phyloP scores from a whole-genome alignment of 2,329 filamentous ascomycete genomes.

The Aspergillus sp. region DNA sequence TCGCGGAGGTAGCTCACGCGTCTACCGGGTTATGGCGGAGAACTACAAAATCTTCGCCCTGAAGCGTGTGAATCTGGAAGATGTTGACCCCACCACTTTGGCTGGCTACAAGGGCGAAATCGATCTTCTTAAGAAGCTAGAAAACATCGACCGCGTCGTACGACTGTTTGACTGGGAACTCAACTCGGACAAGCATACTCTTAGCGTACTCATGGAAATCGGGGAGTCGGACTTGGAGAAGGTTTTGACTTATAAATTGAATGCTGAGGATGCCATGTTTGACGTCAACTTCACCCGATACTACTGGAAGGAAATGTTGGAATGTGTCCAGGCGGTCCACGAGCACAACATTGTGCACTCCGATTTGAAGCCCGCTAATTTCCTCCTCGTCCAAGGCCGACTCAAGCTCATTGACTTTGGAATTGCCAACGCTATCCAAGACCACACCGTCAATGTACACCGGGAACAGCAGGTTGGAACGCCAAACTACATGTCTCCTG shows the following conservation, averaged over 20 bases:
- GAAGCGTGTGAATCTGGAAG: constrained; percentile 87
- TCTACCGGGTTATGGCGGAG: constrained; percentile 95
- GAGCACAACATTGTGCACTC: constrained; percentile 91
- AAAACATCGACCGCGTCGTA: constrained; percentile 85
- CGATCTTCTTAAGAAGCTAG: constrained; percentile 78
- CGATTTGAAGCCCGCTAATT: constrained; percentile 95
- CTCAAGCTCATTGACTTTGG: constrained; percentile 98
- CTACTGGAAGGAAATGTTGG: constrained; percentile 99
- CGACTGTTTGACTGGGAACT: constrained; percentile 89
- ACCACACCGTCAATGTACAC: constrained; percentile 96
- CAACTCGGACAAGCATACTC: constrained; percentile 84
- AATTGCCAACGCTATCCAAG: constrained; percentile 96
- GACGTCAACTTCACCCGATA: constrained; percentile 92
- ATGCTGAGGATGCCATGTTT: constrained; percentile 70
- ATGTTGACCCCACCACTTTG: constrained; percentile 80
- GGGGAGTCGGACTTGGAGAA: constrained; percentile 91
- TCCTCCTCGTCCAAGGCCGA: constrained; percentile 84
- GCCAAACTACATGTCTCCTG: constrained; percentile 98
- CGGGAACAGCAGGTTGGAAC: constrained; percentile 94
- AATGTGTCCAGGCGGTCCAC: constrained; percentile 88
- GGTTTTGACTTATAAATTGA: constrained; percentile 72
- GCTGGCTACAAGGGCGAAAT: constrained; percentile 94
- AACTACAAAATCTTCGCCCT: constrained; percentile 94
- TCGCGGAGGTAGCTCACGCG: constrained; percentile 87
- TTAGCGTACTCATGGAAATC: constrained; percentile 95